Percentiles rank a stretch among this genome's conserved stretches.
These are phyloP conservation scores for Pseudogymnoascus sp. DNA, from an alignment of 2,329 filamentous ascomycete species.

Conservation along the genomic window DNA sequence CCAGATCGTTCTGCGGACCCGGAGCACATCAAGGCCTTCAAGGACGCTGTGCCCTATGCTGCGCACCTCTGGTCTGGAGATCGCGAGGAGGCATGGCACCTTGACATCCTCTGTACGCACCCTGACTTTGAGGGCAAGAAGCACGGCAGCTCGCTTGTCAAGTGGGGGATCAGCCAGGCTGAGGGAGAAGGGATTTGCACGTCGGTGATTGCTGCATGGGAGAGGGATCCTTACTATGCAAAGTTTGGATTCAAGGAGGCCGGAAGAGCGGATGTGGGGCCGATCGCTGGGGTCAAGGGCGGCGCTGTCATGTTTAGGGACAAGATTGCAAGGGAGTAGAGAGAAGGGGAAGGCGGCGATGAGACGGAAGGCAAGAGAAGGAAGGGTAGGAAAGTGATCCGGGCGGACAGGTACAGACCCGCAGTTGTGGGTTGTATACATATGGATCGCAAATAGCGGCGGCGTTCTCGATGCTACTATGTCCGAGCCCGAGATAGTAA, in stretches of 20 bases:
- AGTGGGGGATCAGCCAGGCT: constrained; percentile 37
- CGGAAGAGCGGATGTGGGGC: constrained; percentile 31
- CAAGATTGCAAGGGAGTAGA: not conserved
- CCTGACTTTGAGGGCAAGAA: constrained; percentile 36
- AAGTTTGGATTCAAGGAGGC: constrained; percentile 29
- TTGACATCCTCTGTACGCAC: constrained; percentile 35
- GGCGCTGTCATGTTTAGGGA: constrained; percentile 31
- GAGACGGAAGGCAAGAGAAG: not conserved
- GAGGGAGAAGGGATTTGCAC: constrained; percentile 34
- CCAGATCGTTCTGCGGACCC: constrained; percentile 25
- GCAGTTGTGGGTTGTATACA: not conserved
- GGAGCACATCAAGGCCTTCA: constrained; percentile 19
- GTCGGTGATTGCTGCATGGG: constrained; percentile 35
- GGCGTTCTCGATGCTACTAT: not conserved
- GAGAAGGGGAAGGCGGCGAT: not conserved
- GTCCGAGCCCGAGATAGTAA: not conserved
- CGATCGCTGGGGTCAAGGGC: constrained; percentile 27
- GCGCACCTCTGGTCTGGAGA: constrained; percentile 27
- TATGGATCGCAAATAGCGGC: not conserved
- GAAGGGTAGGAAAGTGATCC: not conserved
- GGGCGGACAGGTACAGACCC: not conserved
- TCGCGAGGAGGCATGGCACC: constrained; percentile 34
- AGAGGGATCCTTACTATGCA: constrained; percentile 38
- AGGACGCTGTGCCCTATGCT: constrained; percentile 22
- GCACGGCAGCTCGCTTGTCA: constrained; percentile 35